Base-by-base conservation (phyloP, 768 basidiomycete species). In the Vararia minispora region DNA sequence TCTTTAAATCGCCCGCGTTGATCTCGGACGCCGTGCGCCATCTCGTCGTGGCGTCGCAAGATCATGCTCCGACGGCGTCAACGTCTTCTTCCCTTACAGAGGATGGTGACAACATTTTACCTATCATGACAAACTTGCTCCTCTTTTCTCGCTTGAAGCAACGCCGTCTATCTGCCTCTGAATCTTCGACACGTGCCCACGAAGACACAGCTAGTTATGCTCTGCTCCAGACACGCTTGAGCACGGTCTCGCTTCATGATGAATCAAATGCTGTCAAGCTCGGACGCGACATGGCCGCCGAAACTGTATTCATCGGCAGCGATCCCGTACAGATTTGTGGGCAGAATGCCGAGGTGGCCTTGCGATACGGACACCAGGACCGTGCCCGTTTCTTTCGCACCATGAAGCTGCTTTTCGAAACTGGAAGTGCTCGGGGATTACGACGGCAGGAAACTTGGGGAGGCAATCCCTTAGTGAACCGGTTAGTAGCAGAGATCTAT, bases 81-180 rank as follows among this genome's bases (percentile, higher is more conserved):
- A 47, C 56, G 17, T 66, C 68, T 35, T 52, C 57, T 4, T 64
- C 65, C 36, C 65, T 61, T 23, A 58, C 61, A 9, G 72, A 71
- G 37, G 69, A 71, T 28, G 67, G 66, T 8, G 66, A 72, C 35
- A 72, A 74, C 47, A 76, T 82, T 22, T 52, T 79, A n/a, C 72
- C 79, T 11, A 73, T 82, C 43, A 81, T 85, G 81, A 83, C 81
- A 4, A 83, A 82, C 50, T 59, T 86, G 2, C 63, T 85, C 39
- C 74, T 77, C 0, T 65, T 75, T 39, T 71, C 75, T 10, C 71
- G 69, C 41, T 64, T 47, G 16, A 54, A 68, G 66, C 77, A 11
- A 60, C 68, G 27, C 63, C 71, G 33, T 49, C 76, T 31, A 63
- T 51, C 2, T 69, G 49, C 60, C 66, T 46, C 60, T 67, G 28